phyloP scores from a whole-genome alignment of 176 grass and related monocot species.

The Musa schizocarpa region DNA sequence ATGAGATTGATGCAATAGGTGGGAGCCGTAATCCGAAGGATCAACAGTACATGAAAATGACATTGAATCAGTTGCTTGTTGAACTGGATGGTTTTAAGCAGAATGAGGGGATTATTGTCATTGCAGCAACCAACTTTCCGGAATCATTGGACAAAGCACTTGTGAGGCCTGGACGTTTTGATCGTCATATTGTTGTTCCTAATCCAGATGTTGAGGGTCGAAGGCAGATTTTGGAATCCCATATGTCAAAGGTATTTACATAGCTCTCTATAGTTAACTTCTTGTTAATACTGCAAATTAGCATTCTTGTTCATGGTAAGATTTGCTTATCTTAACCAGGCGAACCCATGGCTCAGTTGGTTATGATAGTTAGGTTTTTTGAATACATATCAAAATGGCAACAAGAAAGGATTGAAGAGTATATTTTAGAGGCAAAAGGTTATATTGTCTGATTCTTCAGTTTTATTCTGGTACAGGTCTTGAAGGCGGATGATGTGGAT shows the following conservation, averaged over 20 bases:
- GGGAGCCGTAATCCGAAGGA: slow-evolving; percentile 94
- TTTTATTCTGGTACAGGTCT: slow-evolving; percentile 35
- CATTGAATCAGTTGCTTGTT: slow-evolving; percentile 87
- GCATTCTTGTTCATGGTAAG: not conserved
- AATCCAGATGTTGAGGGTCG: slow-evolving; percentile 94
- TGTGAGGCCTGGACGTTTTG: slow-evolving; percentile 85
- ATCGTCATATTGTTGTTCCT: slow-evolving; percentile 83
- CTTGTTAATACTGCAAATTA: slow-evolving; percentile 7
- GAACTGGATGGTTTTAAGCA: slow-evolving; percentile 98
- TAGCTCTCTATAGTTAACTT: not conserved
- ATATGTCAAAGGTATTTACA: slow-evolving; percentile 77
- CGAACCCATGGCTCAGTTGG: too few species aligned
- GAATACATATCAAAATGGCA: not conserved
- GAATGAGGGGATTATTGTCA: slow-evolving; percentile 90
- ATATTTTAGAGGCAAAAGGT: not conserved
- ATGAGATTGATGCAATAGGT: slow-evolving; percentile 94
- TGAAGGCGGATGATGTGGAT: slow-evolving; percentile 81
- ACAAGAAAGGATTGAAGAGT: not conserved
- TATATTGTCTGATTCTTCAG: slow-evolving; percentile 1
- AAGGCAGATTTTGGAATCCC: slow-evolving; percentile 69
- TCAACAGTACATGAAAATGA: slow-evolving; percentile 97
- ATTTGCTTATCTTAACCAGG: too few species aligned
- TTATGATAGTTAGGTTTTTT: not conserved
- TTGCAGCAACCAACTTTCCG: slow-evolving; percentile 91
- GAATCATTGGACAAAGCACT: slow-evolving; percentile 87